phyloP scores from a whole-genome alignment of 768 basidiomycete species.

The Pluteus cervinus region DNA sequence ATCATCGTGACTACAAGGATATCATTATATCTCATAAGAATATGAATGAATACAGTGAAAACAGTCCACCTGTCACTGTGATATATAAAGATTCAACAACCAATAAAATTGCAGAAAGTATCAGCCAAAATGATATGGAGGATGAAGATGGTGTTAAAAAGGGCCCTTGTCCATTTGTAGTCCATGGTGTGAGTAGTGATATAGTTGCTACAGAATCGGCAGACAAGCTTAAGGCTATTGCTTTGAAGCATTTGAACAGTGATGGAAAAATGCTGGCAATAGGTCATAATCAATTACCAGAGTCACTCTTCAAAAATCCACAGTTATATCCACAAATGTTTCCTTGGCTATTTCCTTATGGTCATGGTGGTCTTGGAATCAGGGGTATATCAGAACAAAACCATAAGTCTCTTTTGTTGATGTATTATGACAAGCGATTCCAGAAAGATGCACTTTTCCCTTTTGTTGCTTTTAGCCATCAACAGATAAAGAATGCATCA shows the following conservation, averaged over 20 bases:
- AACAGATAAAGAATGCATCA: conserved; percentile 25
- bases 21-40: conserved; percentile 15
- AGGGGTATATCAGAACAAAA: conserved; percentile 8
- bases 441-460: conserved; percentile 30
- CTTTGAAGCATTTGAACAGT: conserved; percentile 18
- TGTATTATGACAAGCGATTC: conserved; percentile 34
- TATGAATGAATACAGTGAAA: conserved; percentile 10
- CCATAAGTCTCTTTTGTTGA: conserved; percentile 19
- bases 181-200: conserved; percentile 17
- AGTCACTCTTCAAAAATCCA: conserved; percentile 15
- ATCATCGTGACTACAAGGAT: conserved; percentile 19
- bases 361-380: conserved; percentile 32
- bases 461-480: conserved; percentile 33
- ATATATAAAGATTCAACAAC: conserved; percentile 7
- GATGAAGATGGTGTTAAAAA: conserved; percentile 15
- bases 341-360: conserved; percentile 38
- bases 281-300: conserved; percentile 14
- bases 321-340: conserved; percentile 20
- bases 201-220: conserved; percentile 8
- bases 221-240: conserved; percentile 12
- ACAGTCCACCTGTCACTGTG: conserved; percentile 10
- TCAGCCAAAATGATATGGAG: conserved; percentile 15
- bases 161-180: conserved; percentile 25
- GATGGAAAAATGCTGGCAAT: conserved; percentile 19
- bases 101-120: conserved; percentile 8